Base-by-base conservation (phyloP, 1,284 basidiomycete species). In the Fomes fomentarius region DNA sequence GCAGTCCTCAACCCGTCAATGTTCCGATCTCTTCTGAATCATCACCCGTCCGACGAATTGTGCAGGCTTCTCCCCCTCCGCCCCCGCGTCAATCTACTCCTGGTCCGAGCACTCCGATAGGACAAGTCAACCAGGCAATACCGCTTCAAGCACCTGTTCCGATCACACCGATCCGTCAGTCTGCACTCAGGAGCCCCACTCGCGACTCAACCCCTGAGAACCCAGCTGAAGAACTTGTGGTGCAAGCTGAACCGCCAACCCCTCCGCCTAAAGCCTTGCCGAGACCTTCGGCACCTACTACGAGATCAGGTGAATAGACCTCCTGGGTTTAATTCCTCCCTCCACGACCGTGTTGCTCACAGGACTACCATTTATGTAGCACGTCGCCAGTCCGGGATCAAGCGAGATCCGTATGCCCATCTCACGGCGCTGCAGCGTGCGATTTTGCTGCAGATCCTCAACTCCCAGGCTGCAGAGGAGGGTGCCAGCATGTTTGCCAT, bases 341-440 rank as follows among this genome's bases (percentile, higher is more conserved):
- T n/a, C n/a, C n/a, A n/a, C n/a, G n/a, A n/a, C n/a, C n/a, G n/a
- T n/a, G n/a, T n/a, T n/a, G n/a, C n/a, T n/a, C n/a, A n/a, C n/a
- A n/a, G n/a, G n/a, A n/a, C n/a, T n/a, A n/a, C n/a, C 21, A 15
- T 8, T 25, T 31, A 10, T 37, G 45, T 17, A n/a, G 37, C 51
- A 4, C 58, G 58, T 7, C 55, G 52, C 22, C 38, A 26, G 11
- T 50, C 54, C 1, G 57, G 47, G 1, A 47, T 62, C 42, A 52
- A 61, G 28, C 54, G 56, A 35, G 82, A 81, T 50, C 77, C 81
- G 54, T 87, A 78, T 57, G 75, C 80, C 1, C 72, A 84, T 60
- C 75, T 91, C n/a, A 82, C 83, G 12, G 60, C 71, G 4, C 66
- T 93, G 28, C 83, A 93, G 61, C 79, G 82, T 42, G 74, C 76